Base-by-base conservation (phyloP, 257 asterid species). In the Mentha longifolia region DNA sequence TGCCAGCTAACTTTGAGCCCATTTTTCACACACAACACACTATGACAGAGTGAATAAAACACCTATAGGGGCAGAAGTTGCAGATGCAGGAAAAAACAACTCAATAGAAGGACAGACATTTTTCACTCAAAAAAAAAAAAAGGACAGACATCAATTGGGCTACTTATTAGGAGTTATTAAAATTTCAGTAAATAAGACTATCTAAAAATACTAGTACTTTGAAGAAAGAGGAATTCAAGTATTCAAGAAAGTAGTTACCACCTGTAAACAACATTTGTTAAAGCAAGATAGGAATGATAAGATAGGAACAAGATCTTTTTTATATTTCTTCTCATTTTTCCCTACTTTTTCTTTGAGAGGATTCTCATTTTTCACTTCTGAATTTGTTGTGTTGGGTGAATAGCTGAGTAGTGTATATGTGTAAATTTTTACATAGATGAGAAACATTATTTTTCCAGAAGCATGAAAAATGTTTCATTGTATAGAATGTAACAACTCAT, bases 1-100 rank as follows among this genome's bases (percentile, higher is more conserved):
- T 30, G 83, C 77, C 75, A 79, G 74, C 83, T 76, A 70, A 56
- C 62, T 30, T 61, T 52, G 42, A 61, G 25, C 42, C 35, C 17
- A n/a, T 39, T 17, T 39, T 61, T 56, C 65, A 70, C 45, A 57
- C 54, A 46, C 61, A 71, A 61, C 62, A 71, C 42, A 61, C 25
- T 12, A 12, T 61, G 49, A 20, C 52, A 22, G 39, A 12, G 28
- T 60, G 62, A 31, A 35, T 60, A 49, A 46, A 51, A 54, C 65
- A 41, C 67, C 52, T 68, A 55, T 20, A 17, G 63, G 67, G 50
- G 17, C 67, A 61, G 52, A 11, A 33, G 66, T 41, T 56, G 37
- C 47, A 17, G 65, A 69, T 58, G 67, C 31, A 42, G 58, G 67
- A 57, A 64, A 16, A 20, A 70, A 57, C 33, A 61, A 61, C 35